phyloP scores from a whole-genome alignment of 169 alveolate species.

The Plasmodium sp. region DNA sequence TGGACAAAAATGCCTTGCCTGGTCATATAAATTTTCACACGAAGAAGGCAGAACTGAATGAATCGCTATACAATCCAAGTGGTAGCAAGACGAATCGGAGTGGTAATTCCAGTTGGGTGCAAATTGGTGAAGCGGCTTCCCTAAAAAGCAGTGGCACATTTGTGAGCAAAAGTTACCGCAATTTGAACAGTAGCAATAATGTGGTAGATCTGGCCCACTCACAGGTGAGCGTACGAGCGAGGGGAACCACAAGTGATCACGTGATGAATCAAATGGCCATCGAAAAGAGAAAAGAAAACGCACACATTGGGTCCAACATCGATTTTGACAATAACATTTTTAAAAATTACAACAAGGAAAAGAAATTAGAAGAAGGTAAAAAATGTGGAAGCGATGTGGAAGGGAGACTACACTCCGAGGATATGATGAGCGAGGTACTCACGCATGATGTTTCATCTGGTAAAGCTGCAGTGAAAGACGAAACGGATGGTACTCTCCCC shows the following conservation, averaged over 20 bases:
- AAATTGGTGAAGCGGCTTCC: neutral
- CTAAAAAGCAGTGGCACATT: neutral
- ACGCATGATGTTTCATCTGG: neutral
- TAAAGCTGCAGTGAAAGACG: neutral
- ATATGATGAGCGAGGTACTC: neutral
- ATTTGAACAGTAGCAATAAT: neutral
- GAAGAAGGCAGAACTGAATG: neutral
- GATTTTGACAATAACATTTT: constrained; percentile 45
- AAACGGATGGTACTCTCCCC: neutral
- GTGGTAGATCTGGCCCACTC: neutral
- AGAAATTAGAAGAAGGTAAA: neutral
- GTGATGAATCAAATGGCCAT: neutral
- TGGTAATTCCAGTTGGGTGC: neutral
- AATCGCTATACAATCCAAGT: neutral
- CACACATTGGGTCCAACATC: neutral
- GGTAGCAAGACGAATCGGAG: neutral
- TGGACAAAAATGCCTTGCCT: neutral
- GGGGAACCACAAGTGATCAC: neutral
- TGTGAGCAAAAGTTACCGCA: neutral
- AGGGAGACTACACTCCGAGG: neutral
- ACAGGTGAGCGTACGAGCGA: neutral
- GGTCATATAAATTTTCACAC: neutral
- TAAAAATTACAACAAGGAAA: constrained; percentile 28
- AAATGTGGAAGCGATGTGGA: neutral
- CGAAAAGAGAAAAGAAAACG: neutral